Percentiles rank a stretch among this genome's conserved stretches.
phyloP scores from a whole-genome alignment of 345 rosid genomes.

The Linum lewisii region DNA sequence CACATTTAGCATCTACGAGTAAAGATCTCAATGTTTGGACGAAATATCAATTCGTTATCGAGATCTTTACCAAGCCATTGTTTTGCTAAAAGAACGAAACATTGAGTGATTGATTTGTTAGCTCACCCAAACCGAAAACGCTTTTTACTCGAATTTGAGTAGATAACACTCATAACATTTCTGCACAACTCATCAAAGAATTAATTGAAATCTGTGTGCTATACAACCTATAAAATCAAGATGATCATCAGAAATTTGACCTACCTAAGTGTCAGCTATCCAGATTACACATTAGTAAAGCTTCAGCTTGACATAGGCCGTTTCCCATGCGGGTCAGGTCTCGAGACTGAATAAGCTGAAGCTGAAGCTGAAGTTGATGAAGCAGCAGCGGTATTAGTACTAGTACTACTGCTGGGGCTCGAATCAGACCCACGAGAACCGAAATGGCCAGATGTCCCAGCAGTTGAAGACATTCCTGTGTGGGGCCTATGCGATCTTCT shows the following conservation, averaged over 20 bases:
- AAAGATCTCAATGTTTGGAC: too few relatives aligned
- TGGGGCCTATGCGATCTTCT: slow-evolving; percentile 37
- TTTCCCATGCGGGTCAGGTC: slow-evolving; percentile 17
- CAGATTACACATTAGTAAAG: neutral
- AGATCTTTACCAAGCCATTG: too few relatives aligned
- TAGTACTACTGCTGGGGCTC: slow-evolving; percentile 28
- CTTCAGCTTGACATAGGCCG: slow-evolving; percentile 16
- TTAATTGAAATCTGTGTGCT: neutral
- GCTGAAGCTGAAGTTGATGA: slow-evolving; percentile 12
- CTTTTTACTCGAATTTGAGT: too few relatives aligned
- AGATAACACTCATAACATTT: too few relatives aligned
- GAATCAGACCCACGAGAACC: slow-evolving; percentile 37
- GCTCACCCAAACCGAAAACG: too few relatives aligned
- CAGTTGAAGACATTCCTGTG: slow-evolving; percentile 31
- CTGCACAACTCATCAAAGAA: neutral
- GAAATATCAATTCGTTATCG: too few relatives aligned
- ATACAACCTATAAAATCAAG: neutral
- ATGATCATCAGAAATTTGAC: neutral
- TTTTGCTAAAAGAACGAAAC: too few relatives aligned
- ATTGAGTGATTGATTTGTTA: too few relatives aligned
- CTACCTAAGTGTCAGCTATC: neutral
- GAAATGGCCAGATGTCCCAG: slow-evolving; percentile 28
- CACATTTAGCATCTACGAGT: too few relatives aligned
- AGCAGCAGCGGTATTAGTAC: slow-evolving; percentile 27
- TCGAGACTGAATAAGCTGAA: slow-evolving; percentile 19